phyloP scores from a whole-genome alignment of 768 basidiomycete genomes.

The Boletellus sp. region DNA sequence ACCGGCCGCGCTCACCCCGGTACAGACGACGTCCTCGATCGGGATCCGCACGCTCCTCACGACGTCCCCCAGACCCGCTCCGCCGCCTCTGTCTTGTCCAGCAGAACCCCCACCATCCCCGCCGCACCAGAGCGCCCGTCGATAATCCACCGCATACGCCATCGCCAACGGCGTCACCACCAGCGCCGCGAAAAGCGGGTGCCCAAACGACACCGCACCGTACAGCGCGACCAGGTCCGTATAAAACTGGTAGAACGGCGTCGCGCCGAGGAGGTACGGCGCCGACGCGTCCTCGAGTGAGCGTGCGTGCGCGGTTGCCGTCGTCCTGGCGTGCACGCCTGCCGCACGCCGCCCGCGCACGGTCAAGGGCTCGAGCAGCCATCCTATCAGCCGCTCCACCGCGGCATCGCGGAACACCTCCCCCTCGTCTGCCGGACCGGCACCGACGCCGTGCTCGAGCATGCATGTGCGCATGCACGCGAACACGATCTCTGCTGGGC shows the following conservation, averaged over 20 bases:
- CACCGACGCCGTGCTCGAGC: constrained; percentile 74
- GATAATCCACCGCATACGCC: constrained; percentile 77
- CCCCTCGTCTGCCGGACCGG: constrained; percentile 23
- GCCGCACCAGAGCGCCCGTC: constrained; percentile 81
- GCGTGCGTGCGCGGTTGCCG: constrained; percentile 11
- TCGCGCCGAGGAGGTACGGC: constrained; percentile 50
- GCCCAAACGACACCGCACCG: constrained; percentile 84
- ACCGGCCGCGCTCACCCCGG: not conserved
- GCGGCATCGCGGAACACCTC: constrained; percentile 79
- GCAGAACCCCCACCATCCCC: constrained; percentile 47
- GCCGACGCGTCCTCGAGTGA: constrained; percentile 52
- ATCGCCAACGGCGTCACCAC: constrained; percentile 75
- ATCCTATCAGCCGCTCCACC: constrained; percentile 57
- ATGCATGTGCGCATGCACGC: constrained; percentile 92
- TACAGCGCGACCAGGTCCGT: constrained; percentile 90
- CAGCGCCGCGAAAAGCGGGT: constrained; percentile 69
- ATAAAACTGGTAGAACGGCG: constrained; percentile 93
- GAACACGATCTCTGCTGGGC: constrained; percentile 46
- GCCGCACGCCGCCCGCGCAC: not conserved
- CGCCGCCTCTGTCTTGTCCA: not conserved
- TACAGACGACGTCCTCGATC: constrained; percentile 46
- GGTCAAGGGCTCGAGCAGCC: constrained; percentile 58
- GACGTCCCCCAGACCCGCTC: constrained; percentile 6
- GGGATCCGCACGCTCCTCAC: constrained; percentile 56
- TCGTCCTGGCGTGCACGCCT: not conserved